Conservation (phyloP, 139 green algal genomes). For the Dunaliella sp. region DNA sequence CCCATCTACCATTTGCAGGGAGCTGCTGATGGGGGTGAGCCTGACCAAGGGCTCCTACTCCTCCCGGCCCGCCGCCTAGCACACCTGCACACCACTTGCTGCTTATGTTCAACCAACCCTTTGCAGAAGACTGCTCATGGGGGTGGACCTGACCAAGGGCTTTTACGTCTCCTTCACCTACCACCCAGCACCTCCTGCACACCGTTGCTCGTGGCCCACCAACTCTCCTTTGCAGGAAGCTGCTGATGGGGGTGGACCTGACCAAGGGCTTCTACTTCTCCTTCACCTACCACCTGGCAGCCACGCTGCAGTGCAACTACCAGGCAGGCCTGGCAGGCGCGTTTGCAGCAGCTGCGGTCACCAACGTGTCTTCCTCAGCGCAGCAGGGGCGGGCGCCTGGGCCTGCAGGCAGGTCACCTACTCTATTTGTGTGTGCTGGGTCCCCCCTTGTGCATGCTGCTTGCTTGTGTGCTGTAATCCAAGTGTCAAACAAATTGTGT, state of each 20-base stretch:
- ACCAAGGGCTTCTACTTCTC: constrained; percentile 92
- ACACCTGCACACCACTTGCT: no score
- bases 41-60: constrained; percentile 94
- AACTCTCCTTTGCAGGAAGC: constrained; percentile 62
- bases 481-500: no score
- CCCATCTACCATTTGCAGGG: constrained; percentile 59
- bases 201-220: no score
- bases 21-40: constrained; percentile 82
- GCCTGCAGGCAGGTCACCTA: no score
- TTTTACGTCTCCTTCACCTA: constrained; percentile 95
- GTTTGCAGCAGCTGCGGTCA: neutral
- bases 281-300: constrained; percentile 78
- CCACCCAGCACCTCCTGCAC: constrained; percentile 56
- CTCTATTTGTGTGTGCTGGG: no score
- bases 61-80: no score
- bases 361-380: neutral
- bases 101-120: no score
- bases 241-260: constrained; percentile 84
- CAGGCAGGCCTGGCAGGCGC: neutral
- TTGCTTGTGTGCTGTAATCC: no score
- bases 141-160: constrained; percentile 84
- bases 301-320: constrained; percentile 64
- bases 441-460: no score
- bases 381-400: no score
- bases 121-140: constrained; percentile 77